Conservation (phyloP, 495 filamentous ascomycete genomes). For the Tuber indicum region DNA sequence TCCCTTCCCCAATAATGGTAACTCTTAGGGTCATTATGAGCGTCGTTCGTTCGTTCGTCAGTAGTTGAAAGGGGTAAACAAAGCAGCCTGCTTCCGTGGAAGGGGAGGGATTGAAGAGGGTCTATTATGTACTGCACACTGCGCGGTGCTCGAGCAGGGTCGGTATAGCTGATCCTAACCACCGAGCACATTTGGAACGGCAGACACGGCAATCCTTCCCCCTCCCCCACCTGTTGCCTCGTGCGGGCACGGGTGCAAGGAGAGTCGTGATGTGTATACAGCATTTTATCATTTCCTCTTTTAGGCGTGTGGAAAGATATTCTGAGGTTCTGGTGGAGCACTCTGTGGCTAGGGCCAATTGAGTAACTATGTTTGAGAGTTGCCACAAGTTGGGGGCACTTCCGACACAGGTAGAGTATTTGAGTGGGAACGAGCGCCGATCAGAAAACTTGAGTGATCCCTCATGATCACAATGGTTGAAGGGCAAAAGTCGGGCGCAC, state of each 20-base stretch:
- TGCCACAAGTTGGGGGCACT: too few species aligned
- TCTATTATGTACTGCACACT: neutral
- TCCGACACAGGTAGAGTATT: neutral
- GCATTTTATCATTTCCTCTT: too few species aligned
- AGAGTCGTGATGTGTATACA: too few species aligned
- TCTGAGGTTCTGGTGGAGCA: too few species aligned
- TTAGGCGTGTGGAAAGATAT: too few species aligned
- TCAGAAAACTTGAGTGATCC: neutral
- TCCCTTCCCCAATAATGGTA: slow-evolving; percentile 34
- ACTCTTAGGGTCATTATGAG: slow-evolving; percentile 18
- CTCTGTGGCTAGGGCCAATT: too few species aligned
- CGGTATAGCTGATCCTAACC: too few species aligned
- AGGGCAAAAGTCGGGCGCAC: neutral
- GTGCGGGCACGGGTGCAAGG: too few species aligned
- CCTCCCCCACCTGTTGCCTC: too few species aligned
- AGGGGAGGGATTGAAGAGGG: neutral
- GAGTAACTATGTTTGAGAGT: too few species aligned
- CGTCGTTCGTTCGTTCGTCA: neutral
- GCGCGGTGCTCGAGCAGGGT: neutral
- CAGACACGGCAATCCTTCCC: too few species aligned
- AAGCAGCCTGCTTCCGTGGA: neutral
- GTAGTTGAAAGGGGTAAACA: neutral
- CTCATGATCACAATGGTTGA: neutral
- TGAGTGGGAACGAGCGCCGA: neutral
- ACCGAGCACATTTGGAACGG: too few species aligned